phyloP scores from a whole-genome alignment of 257 asterid species.

The Coffea eugenioides region DNA sequence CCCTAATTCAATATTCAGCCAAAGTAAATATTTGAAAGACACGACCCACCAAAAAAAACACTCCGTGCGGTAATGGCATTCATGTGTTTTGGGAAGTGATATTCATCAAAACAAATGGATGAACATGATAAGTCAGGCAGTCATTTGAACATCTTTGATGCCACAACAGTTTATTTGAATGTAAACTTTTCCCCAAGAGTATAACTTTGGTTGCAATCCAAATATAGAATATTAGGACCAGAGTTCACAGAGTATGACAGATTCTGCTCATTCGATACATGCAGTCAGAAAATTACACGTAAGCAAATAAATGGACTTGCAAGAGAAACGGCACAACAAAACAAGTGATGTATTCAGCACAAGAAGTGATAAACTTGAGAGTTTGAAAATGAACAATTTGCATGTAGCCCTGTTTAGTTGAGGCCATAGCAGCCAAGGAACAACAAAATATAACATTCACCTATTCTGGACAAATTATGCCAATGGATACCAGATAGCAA shows the following conservation, averaged over 20 bases:
- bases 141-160: background rate
- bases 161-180: background rate
- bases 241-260: background rate
- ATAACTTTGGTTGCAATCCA: background rate
- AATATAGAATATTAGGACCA: background rate
- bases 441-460: background rate
- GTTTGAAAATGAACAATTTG: background rate
- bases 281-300: background rate
- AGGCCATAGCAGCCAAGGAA: background rate
- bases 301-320: background rate
- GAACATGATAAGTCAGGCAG: background rate
- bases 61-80: background rate
- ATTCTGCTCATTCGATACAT: background rate
- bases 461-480: background rate
- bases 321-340: background rate
- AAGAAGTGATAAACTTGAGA: background rate
- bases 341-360: background rate
- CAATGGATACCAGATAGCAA: background rate
- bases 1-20: constrained; percentile 38
- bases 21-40: background rate
- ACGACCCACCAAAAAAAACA: background rate
- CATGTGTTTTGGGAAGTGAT: background rate
- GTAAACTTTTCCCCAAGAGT: background rate
- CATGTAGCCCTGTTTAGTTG: background rate
- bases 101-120: background rate